Conservation (phyloP, 176 grass and related monocot species). For the Oropetium thomaeum region DNA sequence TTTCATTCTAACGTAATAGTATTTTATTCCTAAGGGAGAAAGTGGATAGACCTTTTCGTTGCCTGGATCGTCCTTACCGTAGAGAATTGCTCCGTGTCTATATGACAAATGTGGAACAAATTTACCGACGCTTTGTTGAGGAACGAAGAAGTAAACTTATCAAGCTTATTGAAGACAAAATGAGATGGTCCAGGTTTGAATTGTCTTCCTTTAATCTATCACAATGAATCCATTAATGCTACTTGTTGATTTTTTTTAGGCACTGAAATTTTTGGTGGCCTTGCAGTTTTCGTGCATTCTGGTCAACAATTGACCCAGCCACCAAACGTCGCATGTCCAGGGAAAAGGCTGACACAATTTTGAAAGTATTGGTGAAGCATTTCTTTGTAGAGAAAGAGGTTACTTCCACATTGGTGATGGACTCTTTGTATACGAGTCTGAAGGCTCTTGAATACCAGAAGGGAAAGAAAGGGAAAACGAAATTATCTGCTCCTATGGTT, state of each 20-base stretch:
- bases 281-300: slow-evolving; percentile 84
- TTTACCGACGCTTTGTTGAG: slow-evolving; percentile 80
- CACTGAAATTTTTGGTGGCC: slow-evolving; percentile 21
- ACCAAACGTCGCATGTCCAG: slow-evolving; percentile 62
- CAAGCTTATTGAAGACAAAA: slow-evolving; percentile 87
- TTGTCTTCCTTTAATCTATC: slow-evolving; percentile 8
- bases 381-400: slow-evolving; percentile 96
- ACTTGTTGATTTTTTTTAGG: not conserved
- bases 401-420: slow-evolving; percentile 91
- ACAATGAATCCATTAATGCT: not conserved
- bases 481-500: slow-evolving; percentile 60
- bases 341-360: slow-evolving; percentile 64
- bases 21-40: slow-evolving; percentile 77
- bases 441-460: slow-evolving; percentile 70
- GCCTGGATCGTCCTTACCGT: slow-evolving; percentile 78
- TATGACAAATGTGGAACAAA: slow-evolving; percentile 89
- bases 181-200: slow-evolving; percentile 79
- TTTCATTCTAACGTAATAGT: slow-evolving; percentile 30
- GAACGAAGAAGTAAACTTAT: slow-evolving; percentile 80
- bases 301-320: slow-evolving; percentile 63
- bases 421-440: slow-evolving; percentile 69
- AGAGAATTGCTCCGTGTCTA: slow-evolving; percentile 93
- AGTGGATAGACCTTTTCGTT: slow-evolving; percentile 80
- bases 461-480: slow-evolving; percentile 59
- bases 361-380: slow-evolving; percentile 84